Evolutionary conservation across 345 rosid genomes (phyloP).

Genomic region (Zanthoxylum bungeanum): DNA sequence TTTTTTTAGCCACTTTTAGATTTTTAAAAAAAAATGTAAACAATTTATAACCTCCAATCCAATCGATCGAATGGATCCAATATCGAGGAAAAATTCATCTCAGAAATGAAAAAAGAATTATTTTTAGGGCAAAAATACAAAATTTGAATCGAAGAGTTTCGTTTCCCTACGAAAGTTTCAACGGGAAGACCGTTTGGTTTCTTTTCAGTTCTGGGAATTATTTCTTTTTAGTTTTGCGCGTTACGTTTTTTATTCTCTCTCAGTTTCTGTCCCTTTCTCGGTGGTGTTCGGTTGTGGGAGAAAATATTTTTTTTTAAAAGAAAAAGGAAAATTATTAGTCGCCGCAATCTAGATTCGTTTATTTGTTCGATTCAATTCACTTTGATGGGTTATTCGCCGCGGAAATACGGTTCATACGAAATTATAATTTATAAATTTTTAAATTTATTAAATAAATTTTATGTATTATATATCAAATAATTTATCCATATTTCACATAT

Average conservation of each 20-base stretch:
- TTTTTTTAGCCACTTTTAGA: not conserved
- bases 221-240: not conserved
- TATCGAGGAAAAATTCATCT: not conserved
- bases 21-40: conserved; percentile 12
- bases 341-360: too few relatives aligned
- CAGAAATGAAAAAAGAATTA: not conserved
- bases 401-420: too few relatives aligned
- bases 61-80: conserved; percentile 8
- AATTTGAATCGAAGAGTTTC: not conserved
- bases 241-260: not conserved
- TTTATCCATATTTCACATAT: too few relatives aligned
- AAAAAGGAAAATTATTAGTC: not conserved
- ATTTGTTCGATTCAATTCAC: too few relatives aligned
- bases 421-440: too few relatives aligned
- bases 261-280: conserved; percentile 6
- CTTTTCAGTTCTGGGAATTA: not conserved
- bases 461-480: too few relatives aligned
- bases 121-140: not conserved
- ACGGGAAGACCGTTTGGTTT: conserved; percentile 45
- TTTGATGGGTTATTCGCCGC: too few relatives aligned
- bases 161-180: conserved; percentile 11
- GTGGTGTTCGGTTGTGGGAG: not conserved
- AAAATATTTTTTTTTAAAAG: not conserved
- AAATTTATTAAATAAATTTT: too few relatives aligned
- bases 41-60: conserved; percentile 3